Conservation (phyloP, 139 green algal genomes). For the Gonium pectorale region DNA sequence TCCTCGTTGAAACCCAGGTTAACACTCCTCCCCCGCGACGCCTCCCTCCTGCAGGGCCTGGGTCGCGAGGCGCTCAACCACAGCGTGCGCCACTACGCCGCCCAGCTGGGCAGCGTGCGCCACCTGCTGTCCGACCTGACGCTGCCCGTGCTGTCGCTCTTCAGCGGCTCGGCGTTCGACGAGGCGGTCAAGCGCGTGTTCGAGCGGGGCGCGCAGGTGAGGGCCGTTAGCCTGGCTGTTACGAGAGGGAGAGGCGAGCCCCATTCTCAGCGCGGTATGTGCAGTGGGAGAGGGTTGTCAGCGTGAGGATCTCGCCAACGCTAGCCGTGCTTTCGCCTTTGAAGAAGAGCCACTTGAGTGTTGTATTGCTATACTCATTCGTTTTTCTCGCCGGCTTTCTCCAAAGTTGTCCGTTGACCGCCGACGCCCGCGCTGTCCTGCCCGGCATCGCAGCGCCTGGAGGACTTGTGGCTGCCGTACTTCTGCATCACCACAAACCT, state of each 20-base stretch:
- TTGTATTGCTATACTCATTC: too few relatives aligned
- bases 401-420: too few relatives aligned
- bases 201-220: conserved; percentile 30
- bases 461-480: conserved; percentile 88
- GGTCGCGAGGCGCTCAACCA: conserved; percentile 17
- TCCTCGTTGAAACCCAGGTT: too few relatives aligned
- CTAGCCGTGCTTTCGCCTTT: too few relatives aligned
- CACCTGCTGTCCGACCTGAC: conserved; percentile 83
- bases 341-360: too few relatives aligned
- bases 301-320: too few relatives aligned
- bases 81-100: conserved; percentile 67
- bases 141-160: conserved; percentile 77
- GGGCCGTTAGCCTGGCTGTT: too few relatives aligned
- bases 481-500: conserved; percentile 88
- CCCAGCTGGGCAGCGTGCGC: conserved; percentile 68
- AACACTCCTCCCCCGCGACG: neutral
- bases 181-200: conserved; percentile 37
- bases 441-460: conserved; percentile 62
- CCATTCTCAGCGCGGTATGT: too few relatives aligned
- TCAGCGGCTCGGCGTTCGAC: conserved; percentile 76
- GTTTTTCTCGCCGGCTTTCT: too few relatives aligned
- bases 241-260: too few relatives aligned
- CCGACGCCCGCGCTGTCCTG: neutral
- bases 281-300: too few relatives aligned
- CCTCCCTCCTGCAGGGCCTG: conserved; percentile 9